A percentile compares a stretch with the other conserved stretches of the same genome.
These are phyloP conservation scores for Huntiella abstrusa DNA, from an alignment of 2,329 filamentous ascomycete genomes.

Conservation along the genomic window DNA sequence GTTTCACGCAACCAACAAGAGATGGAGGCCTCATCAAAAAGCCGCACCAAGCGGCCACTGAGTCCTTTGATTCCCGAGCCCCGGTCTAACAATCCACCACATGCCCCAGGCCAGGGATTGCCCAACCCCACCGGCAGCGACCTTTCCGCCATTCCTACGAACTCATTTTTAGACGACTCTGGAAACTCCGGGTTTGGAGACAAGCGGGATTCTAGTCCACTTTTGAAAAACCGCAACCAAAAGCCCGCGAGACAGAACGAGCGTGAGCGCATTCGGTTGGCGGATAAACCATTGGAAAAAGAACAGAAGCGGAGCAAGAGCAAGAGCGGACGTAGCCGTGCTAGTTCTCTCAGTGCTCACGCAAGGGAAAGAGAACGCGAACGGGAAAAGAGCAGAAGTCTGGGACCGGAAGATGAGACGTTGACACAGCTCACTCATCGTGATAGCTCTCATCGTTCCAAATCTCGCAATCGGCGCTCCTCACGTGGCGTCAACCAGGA, in stretches of 20 bases:
- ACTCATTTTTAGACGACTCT: conserved; percentile 43
- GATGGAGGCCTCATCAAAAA: conserved; percentile 1
- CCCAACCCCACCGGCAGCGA: conserved; percentile 55
- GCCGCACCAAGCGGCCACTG: conserved; percentile 34
- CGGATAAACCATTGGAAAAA: conserved; percentile 18
- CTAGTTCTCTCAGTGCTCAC: conserved; percentile 14
- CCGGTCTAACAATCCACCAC: conserved; percentile 21
- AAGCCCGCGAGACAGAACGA: conserved; percentile 25
- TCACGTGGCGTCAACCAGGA: conserved; percentile 31
- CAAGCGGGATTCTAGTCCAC: conserved; percentile 5
- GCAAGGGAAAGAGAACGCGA: conserved; percentile 14
- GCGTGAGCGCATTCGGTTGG: conserved; percentile 8
- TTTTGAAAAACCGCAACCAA: conserved; percentile 18
- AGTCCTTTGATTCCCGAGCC: conserved; percentile 41
- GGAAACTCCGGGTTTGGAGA: conserved; percentile 21
- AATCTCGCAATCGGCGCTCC: conserved; percentile 8
- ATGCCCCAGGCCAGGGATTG: conserved; percentile 33
- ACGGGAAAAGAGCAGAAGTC: background rate
- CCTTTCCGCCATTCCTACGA: conserved; percentile 55
- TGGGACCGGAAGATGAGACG: conserved; percentile 1
- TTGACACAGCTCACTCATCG: conserved; percentile 8
- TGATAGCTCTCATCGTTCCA: conserved; percentile 5
- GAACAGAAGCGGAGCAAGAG: conserved; percentile 23
- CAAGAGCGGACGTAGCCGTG: conserved; percentile 20
- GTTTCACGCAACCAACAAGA: conserved; percentile 59